Percentiles rank a stretch among this genome's conserved stretches.
phyloP scores from a whole-genome alignment of 495 filamentous ascomycete species.

The Podospora appendiculata region DNA sequence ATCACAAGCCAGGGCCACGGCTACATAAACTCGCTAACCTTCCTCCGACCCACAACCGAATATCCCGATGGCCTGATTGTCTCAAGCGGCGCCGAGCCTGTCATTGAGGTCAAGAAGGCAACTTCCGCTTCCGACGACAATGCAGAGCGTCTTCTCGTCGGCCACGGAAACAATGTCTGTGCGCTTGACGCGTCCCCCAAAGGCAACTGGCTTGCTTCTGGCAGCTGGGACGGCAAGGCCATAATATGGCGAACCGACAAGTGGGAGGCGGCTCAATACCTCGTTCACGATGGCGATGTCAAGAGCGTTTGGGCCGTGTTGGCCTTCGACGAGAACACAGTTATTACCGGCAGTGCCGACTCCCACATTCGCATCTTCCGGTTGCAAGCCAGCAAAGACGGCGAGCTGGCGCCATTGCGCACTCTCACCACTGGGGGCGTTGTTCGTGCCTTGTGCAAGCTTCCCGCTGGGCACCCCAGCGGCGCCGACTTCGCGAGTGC shows the following conservation, averaged over 20 bases:
- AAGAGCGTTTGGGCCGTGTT: constrained; percentile 83
- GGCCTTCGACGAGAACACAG: constrained; percentile 66
- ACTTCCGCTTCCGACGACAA: constrained; percentile 53
- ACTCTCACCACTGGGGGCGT: constrained; percentile 73
- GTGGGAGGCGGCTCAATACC: constrained; percentile 56
- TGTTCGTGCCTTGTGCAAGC: constrained; percentile 75
- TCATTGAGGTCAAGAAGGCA: constrained; percentile 82
- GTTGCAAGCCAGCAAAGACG: constrained; percentile 53
- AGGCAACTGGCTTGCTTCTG: constrained; percentile 70
- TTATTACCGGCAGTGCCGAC: constrained; percentile 92
- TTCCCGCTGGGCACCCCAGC: constrained; percentile 63
- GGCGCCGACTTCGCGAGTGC: constrained; percentile 83
- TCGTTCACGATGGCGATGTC: constrained; percentile 62
- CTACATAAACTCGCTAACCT: constrained; percentile 81
- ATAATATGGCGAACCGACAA: constrained; percentile 68
- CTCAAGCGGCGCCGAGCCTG: constrained; percentile 80
- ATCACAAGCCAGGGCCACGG: constrained; percentile 67
- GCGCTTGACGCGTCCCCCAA: constrained; percentile 69
- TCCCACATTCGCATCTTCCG: constrained; percentile 78
- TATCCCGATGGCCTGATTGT: constrained; percentile 77
- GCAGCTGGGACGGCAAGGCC: constrained; percentile 88
- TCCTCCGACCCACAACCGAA: constrained; percentile 57
- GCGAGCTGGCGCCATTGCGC: constrained; percentile 67
- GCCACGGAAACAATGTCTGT: constrained; percentile 82
- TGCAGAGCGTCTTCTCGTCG: constrained; percentile 77